Percentiles rank a stretch among this genome's conserved stretches.
phyloP scores from a whole-genome alignment of 257 asterid species.

The Haberlea rhodopensis region DNA sequence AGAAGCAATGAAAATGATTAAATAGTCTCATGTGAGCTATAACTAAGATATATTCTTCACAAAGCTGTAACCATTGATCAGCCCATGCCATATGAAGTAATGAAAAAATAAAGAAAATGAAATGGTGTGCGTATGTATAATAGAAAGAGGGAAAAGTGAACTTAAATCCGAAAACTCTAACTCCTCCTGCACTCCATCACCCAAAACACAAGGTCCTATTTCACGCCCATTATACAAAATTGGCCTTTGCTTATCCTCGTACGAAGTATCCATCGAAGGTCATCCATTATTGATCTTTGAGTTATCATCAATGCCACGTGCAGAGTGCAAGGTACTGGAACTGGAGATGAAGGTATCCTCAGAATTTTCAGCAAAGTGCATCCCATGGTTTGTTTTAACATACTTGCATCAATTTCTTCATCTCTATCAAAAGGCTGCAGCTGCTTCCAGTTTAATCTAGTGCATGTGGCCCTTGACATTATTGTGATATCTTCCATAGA shows the following conservation, averaged over 20 bases:
- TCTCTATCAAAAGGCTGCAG: conserved; percentile 25
- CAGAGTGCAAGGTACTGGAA: conserved; percentile 28
- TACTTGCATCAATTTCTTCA: conserved; percentile 18
- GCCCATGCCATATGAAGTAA: background rate
- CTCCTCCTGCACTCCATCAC: conserved; percentile 54
- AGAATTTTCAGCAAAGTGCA: conserved; percentile 29
- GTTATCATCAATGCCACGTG: too few relatives aligned
- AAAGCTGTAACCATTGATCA: background rate
- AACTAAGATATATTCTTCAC: background rate
- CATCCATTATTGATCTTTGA: conserved; percentile 27
- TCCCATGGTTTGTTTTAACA: conserved; percentile 20
- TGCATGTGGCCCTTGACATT: too few relatives aligned
- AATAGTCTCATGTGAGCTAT: background rate
- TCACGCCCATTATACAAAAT: conserved; percentile 38
- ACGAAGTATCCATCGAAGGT: conserved; percentile 27
- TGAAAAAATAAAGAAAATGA: background rate
- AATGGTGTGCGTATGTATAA: background rate
- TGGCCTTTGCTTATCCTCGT: conserved; percentile 33
- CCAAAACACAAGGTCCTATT: conserved; percentile 42
- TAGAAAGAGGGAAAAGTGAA: conserved; percentile 30
- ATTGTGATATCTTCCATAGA: too few relatives aligned
- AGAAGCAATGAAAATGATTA: conserved; percentile 23
- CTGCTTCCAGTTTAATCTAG: conserved; percentile 14
- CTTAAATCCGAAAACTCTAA: conserved; percentile 69
- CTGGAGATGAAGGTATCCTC: conserved; percentile 31